These are phyloP conservation scores for Solanum pinnatisectum DNA, from an alignment of 257 asterid genomes.

Conservation along the genomic window DNA sequence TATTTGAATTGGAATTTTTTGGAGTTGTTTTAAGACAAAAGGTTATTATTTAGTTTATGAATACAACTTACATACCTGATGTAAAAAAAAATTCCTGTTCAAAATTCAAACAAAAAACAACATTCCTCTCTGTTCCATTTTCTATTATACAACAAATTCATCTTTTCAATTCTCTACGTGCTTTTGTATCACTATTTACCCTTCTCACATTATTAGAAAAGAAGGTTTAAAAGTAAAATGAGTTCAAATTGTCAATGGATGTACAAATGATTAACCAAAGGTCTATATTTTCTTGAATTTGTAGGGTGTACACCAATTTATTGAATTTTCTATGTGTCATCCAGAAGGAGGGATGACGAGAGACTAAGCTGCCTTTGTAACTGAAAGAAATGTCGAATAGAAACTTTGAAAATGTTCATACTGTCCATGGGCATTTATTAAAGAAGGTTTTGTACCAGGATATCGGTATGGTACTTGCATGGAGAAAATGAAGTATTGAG, in stretches of 20 bases:
- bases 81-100: too few species aligned
- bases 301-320: background rate
- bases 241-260: background rate
- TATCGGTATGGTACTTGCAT: background rate
- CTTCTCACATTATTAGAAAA: background rate
- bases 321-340: background rate
- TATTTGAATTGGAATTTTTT: too few species aligned
- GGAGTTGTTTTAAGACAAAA: too few species aligned
- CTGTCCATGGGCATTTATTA: background rate
- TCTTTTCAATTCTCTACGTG: too few species aligned
- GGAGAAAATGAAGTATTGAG: background rate
- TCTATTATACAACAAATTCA: too few species aligned
- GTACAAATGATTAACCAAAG: background rate
- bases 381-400: background rate
- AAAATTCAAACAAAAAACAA: too few species aligned
- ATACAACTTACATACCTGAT: too few species aligned
- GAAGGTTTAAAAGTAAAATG: background rate
- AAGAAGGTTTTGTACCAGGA: background rate
- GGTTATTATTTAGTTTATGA: too few species aligned
- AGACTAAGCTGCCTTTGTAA: background rate
- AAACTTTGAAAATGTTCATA: background rate
- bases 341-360: background rate
- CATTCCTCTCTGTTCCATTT: too few species aligned
- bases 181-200: background rate
- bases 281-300: background rate